Conservation (phyloP, 768 basidiomycete genomes). For the Suillus clintonianus region DNA sequence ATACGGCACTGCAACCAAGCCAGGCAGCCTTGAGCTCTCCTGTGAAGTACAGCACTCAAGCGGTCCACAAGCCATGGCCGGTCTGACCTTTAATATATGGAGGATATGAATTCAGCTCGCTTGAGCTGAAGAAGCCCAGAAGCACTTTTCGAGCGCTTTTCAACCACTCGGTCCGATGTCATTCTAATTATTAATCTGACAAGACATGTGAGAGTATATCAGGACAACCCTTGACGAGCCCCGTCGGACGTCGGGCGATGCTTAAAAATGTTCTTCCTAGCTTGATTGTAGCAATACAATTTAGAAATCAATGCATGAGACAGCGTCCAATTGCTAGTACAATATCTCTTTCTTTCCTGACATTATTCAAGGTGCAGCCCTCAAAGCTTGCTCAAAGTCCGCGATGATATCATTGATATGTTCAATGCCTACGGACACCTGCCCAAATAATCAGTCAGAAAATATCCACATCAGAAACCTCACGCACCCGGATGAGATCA, state of each 20-base stretch:
- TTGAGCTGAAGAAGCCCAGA: no score
- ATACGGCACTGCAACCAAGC: no score
- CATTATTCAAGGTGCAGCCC: slow-evolving; percentile 14
- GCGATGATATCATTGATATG: slow-evolving; percentile 48
- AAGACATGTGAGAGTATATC: not conserved
- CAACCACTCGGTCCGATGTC: not conserved
- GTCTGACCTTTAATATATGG: no score
- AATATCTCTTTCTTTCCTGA: not conserved
- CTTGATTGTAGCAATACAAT: no score
- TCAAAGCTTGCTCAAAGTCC: slow-evolving; percentile 45
- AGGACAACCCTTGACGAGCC: not conserved
- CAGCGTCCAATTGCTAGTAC: not conserved
- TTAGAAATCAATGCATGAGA: not conserved
- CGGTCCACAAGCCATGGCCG: not conserved
- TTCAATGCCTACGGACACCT: slow-evolving; percentile 49
- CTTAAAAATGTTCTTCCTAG: not conserved
- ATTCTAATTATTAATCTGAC: not conserved
- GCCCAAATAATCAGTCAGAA: not conserved
- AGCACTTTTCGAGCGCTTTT: no score
- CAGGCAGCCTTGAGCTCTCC: no score
- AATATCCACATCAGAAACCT: not conserved
- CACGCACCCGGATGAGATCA: slow-evolving; percentile 56
- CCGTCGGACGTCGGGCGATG: not conserved
- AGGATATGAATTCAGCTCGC: no score
- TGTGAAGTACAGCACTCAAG: not conserved